A percentile compares a stretch with the other conserved stretches of the same genome.
These are phyloP conservation scores for Suillus decipiens DNA, from an alignment of 768 basidiomycete species.

Conservation along the genomic window DNA sequence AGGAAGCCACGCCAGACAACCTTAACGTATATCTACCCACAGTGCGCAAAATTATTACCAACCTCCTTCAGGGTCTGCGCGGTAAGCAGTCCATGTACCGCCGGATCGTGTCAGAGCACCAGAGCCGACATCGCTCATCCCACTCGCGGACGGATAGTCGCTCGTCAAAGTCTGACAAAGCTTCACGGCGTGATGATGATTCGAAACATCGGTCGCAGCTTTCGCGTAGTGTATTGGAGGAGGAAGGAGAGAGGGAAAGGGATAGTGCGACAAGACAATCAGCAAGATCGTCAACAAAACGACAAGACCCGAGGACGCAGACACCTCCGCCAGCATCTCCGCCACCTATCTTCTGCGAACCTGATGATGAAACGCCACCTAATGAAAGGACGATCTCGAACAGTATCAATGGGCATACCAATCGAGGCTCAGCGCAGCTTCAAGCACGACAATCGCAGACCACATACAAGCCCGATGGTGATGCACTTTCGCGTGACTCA, in stretches of 20 bases:
- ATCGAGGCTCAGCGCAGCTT: constrained; percentile 12
- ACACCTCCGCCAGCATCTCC: constrained; percentile 31
- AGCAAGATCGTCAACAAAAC: constrained; percentile 41
- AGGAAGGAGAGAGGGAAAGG: constrained; percentile 40
- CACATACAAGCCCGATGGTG: constrained; percentile 10
- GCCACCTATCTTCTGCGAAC: constrained; percentile 32
- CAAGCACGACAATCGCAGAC: constrained; percentile 22
- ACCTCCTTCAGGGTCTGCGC: constrained; percentile 90
- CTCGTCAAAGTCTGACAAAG: constrained; percentile 49
- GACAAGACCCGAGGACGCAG: constrained; percentile 25
- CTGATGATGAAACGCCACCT: constrained; percentile 31
- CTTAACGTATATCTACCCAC: constrained; percentile 88
- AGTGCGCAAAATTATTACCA: constrained; percentile 91
- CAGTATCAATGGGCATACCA: constrained; percentile 17
- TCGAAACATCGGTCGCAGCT: constrained; percentile 49
- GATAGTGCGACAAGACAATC: constrained; percentile 44
- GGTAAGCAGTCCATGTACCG: constrained; percentile 89
- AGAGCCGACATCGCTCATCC: constrained; percentile 48
- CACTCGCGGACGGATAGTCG: constrained; percentile 61
- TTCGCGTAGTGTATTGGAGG: constrained; percentile 43
- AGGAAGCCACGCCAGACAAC: constrained; percentile 83
- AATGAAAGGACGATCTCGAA: constrained; percentile 11
- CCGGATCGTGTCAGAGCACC: constrained; percentile 65
- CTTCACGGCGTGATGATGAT: constrained; percentile 43
- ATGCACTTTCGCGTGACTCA: constrained; percentile 10